These are phyloP conservation scores for Pseudopithomyces maydicus DNA, from an alignment of 2,329 filamentous ascomycete species.

Conservation along the genomic window DNA sequence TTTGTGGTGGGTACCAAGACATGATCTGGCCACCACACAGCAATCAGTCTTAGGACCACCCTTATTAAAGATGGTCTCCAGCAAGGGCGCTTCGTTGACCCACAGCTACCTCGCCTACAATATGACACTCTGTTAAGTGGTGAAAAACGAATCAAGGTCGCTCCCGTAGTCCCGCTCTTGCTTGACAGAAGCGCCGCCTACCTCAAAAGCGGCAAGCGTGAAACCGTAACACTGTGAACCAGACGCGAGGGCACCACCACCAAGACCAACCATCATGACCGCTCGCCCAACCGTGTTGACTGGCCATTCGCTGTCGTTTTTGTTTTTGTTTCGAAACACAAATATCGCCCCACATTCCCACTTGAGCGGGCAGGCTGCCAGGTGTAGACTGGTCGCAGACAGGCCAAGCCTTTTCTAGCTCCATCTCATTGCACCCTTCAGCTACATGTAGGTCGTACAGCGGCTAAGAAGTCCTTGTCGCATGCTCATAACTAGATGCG, in stretches of 20 bases:
- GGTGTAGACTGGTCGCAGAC: conserved; percentile 29
- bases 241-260: conserved; percentile 23
- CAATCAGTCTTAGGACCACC: background rate
- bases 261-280: conserved; percentile 7
- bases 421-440: conserved; percentile 17
- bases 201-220: conserved; percentile 19
- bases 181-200: conserved; percentile 27
- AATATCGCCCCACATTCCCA: conserved; percentile 12
- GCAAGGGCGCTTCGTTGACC: background rate
- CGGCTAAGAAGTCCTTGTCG: conserved; percentile 18
- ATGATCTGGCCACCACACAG: background rate
- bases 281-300: conserved; percentile 16
- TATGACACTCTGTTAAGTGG: background rate
- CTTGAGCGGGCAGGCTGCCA: conserved; percentile 4
- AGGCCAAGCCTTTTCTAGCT: conserved; percentile 21
- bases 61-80: background rate
- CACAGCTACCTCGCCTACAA: background rate
- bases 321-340: conserved; percentile 36
- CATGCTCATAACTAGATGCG: background rate
- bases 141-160: background rate
- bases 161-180: conserved; percentile 6
- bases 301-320: conserved; percentile 24
- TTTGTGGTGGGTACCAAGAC: conserved; percentile 4
- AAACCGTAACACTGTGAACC: conserved; percentile 26
- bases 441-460: conserved; percentile 28